Evolutionary conservation across 306 rosid genomes (phyloP).

Genomic region (Urtica urens): DNA sequence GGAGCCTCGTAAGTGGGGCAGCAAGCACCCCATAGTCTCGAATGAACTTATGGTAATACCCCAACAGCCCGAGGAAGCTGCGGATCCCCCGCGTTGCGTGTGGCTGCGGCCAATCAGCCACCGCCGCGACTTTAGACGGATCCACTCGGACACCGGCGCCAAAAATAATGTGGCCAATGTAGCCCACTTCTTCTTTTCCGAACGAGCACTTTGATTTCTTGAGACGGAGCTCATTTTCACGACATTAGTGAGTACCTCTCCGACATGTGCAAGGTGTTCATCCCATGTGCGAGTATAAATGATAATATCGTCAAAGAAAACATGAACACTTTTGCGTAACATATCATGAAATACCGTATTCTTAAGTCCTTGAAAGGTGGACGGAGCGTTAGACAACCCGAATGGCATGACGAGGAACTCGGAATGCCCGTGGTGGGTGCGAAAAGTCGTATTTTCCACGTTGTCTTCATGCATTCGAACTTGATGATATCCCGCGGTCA

Average conservation of each 20-base stretch:
- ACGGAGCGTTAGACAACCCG: neutral
- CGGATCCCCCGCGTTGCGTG: neutral
- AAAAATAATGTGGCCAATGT: neutral
- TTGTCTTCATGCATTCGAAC: neutral
- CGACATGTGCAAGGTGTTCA: neutral
- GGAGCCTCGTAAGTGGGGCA: no score
- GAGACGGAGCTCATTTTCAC: neutral
- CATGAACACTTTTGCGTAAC: neutral
- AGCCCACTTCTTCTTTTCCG: neutral
- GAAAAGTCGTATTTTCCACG: neutral
- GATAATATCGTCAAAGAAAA: neutral
- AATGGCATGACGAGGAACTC: constrained; percentile 1
- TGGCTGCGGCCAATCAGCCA: neutral
- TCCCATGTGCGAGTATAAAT: neutral
- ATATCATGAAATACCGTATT: neutral
- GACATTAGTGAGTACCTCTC: neutral
- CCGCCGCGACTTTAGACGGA: neutral
- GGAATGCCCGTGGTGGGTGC: neutral
- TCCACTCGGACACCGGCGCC: neutral
- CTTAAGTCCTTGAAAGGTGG: neutral
- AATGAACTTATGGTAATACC: no score
- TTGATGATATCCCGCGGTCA: neutral
- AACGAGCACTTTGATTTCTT: neutral
- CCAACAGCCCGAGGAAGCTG: neutral
- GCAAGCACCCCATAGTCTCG: neutral